These are phyloP conservation scores for Rutstroemia sydowiana DNA, from an alignment of 2,329 filamentous ascomycete genomes.

Conservation along the genomic window DNA sequence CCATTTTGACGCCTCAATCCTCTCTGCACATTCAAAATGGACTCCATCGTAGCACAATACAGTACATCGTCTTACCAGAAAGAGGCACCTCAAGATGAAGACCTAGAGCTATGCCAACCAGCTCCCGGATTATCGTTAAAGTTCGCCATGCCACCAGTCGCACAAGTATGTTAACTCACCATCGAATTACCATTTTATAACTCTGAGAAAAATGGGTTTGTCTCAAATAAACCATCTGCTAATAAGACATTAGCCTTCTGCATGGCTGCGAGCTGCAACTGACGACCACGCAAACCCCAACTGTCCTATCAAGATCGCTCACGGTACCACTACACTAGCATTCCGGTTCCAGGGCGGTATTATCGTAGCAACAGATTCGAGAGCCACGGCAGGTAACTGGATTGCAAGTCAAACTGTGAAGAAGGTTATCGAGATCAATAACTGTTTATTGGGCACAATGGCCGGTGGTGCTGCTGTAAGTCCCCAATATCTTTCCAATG, in stretches of 20 bases:
- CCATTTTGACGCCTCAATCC: not conserved
- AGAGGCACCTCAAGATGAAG: constrained; percentile 65
- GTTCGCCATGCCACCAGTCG: constrained; percentile 90
- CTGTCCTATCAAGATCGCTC: constrained; percentile 98
- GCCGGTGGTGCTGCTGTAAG: constrained; percentile 87
- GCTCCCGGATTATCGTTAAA: constrained; percentile 76
- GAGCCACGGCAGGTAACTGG: constrained; percentile 96
- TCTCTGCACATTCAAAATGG: constrained; percentile 50
- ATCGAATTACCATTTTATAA: not conserved
- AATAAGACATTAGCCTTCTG: constrained; percentile 56
- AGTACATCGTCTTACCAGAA: constrained; percentile 67
- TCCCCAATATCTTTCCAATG: constrained; percentile 10
- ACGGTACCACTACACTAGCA: constrained; percentile 95
- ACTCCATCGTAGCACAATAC: constrained; percentile 88
- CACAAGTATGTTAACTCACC: constrained; percentile 56
- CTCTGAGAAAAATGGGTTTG: not conserved
- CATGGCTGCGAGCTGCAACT: constrained; percentile 93
- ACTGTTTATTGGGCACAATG: constrained; percentile 90
- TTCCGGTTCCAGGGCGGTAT: constrained; percentile 98
- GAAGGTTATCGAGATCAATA: constrained; percentile 99
- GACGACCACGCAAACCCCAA: constrained; percentile 95
- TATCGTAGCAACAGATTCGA: constrained; percentile 95
- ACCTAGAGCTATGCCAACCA: constrained; percentile 65
- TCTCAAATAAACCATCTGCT: constrained; percentile 59
- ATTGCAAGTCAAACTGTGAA: constrained; percentile 99